phyloP scores from a whole-genome alignment of 106 monocot genomes.

The Triglochin maritima region DNA sequence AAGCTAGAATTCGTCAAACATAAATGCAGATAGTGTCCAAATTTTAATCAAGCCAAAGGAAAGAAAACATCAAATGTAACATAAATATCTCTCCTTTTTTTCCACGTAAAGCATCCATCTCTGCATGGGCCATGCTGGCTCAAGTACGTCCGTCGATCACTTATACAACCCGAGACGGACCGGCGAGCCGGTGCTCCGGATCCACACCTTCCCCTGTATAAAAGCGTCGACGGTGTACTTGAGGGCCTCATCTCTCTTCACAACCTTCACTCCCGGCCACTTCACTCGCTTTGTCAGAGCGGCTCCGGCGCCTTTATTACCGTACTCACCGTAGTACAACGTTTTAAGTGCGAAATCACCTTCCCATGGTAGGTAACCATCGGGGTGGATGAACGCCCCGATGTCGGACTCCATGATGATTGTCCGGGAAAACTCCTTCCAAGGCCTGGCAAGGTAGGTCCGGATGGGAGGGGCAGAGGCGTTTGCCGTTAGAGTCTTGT shows the following conservation, averaged over 20 bases:
- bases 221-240: constrained; percentile 24
- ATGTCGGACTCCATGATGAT: constrained; percentile 68
- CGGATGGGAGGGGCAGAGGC: constrained; percentile 13
- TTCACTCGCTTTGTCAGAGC: constrained; percentile 15
- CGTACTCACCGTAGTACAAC: constrained; percentile 46
- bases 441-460: constrained; percentile 76
- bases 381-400: constrained; percentile 38
- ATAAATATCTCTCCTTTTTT: no score
- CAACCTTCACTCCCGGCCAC: constrained; percentile 37
- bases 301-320: constrained; percentile 41
- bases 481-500: constrained; percentile 15
- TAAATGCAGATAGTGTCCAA: no score
- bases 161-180: constrained; percentile 20
- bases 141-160: background rate
- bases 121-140: background rate
- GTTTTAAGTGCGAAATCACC: constrained; percentile 49
- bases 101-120: no score
- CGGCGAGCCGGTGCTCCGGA: constrained; percentile 21
- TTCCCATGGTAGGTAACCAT: constrained; percentile 71
- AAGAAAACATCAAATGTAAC: no score
- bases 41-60: no score
- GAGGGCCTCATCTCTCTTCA: constrained; percentile 18
- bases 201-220: constrained; percentile 28
- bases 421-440: constrained; percentile 57
- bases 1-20: no score